A percentile compares a stretch with the other conserved stretches of the same genome.
Conservation (phyloP, 169 alveolate species). For the Cryptosporidium tyzzeri region DNA sequence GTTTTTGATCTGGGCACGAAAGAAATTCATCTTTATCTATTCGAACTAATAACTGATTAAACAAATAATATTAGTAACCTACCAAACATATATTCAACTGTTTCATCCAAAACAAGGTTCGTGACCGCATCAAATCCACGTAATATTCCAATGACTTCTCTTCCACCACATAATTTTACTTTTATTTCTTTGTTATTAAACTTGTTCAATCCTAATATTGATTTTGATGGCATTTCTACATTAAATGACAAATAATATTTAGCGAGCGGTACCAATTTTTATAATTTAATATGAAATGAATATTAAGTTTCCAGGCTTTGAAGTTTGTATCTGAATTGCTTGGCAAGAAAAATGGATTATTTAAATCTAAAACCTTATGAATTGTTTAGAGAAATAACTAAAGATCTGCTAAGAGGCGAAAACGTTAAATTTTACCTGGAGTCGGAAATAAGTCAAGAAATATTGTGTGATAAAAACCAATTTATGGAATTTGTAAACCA, state of each 20-base stretch:
- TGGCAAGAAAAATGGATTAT: not conserved
- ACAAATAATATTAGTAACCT: not conserved
- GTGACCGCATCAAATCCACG: constrained; percentile 92
- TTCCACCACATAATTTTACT: constrained; percentile 84
- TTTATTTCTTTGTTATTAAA: constrained; percentile 61
- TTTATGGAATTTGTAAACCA: constrained; percentile 47
- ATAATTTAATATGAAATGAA: not conserved
- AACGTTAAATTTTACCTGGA: constrained; percentile 38
- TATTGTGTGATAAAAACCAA: constrained; percentile 17
- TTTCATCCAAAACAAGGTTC: constrained; percentile 93
- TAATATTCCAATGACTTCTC: constrained; percentile 88
- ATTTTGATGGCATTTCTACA: constrained; percentile 52
- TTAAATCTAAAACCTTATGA: not conserved
- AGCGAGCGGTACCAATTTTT: constrained; percentile 1
- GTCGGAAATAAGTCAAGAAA: not conserved
- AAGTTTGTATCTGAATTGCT: not conserved
- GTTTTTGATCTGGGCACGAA: not conserved
- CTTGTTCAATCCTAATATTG: constrained; percentile 53
- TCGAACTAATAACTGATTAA: not conserved
- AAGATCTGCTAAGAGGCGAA: constrained; percentile 32
- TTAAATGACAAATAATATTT: not conserved
- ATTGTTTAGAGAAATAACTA: constrained; percentile 26
- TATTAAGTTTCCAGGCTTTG: not conserved
- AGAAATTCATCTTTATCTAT: constrained; percentile 4
- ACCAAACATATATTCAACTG: constrained; percentile 88